Conservation (phyloP, 1,284 basidiomycete species). For the Trichosporon ovoides region DNA sequence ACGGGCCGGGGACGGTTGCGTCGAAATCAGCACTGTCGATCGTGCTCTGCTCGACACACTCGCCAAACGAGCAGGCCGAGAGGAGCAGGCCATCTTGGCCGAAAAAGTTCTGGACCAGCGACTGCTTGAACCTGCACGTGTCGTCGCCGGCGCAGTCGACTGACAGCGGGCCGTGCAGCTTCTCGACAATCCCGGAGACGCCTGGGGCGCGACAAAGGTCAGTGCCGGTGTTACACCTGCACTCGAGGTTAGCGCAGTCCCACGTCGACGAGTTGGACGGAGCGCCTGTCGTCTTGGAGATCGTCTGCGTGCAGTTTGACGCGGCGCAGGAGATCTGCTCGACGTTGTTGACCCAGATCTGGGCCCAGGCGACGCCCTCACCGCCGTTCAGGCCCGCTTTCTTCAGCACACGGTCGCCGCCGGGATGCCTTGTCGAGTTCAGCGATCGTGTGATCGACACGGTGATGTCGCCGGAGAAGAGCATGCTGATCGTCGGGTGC, state of each 20-base stretch:
- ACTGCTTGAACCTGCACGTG: conserved; percentile 71
- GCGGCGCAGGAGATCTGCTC: conserved; percentile 76
- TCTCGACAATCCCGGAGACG: conserved; percentile 56
- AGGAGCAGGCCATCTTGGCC: conserved; percentile 65
- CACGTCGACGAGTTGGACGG: conserved; percentile 52
- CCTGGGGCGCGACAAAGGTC: conserved; percentile 62
- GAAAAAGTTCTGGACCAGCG: conserved; percentile 61
- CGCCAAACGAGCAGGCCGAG: conserved; percentile 69
- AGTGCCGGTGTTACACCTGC: conserved; percentile 64
- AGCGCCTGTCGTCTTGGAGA: conserved; percentile 27
- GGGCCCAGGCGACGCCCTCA: conserved; percentile 60
- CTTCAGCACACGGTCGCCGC: conserved; percentile 31
- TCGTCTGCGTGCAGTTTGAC: conserved; percentile 61
- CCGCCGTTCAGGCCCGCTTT: conserved; percentile 50
- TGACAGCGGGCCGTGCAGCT: conserved; percentile 45
- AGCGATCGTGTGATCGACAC: conserved; percentile 72
- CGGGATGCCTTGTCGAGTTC: conserved; percentile 61
- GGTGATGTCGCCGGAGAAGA: conserved; percentile 61
- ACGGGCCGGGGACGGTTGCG: conserved; percentile 22
- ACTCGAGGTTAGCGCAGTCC: conserved; percentile 65
- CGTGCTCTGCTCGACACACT: conserved; percentile 75
- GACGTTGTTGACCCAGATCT: conserved; percentile 72
- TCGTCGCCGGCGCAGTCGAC: conserved; percentile 62
- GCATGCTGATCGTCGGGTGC: conserved; percentile 64
- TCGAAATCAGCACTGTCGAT: conserved; percentile 55